These are phyloP conservation scores for Asclepias syriaca DNA, from an alignment of 257 asterid genomes.

Conservation along the genomic window DNA sequence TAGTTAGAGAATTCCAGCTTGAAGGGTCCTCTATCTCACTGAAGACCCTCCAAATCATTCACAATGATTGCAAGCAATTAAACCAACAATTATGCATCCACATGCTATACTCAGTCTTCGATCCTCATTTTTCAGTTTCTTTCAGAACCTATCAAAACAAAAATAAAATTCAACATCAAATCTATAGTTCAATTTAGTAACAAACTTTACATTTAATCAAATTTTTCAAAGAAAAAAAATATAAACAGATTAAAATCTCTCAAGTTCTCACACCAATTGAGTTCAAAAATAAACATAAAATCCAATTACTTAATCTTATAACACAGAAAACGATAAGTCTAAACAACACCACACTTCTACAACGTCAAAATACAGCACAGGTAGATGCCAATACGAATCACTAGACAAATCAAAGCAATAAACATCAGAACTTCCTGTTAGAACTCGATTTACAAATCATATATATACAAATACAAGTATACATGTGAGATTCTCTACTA, in stretches of 20 bases:
- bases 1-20: constrained; percentile 8
- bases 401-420: constrained; percentile 3
- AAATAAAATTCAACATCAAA: constrained; percentile 12
- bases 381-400: neutral
- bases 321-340: neutral
- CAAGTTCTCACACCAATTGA: neutral
- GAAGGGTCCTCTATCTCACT: constrained; percentile 34
- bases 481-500: neutral
- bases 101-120: constrained; percentile 8
- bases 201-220: too few species aligned
- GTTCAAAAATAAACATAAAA: neutral
- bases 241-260: neutral
- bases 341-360: neutral
- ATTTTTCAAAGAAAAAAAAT: too few species aligned
- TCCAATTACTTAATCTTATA: neutral
- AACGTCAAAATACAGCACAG: neutral
- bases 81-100: constrained; percentile 11
- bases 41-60: constrained; percentile 25
- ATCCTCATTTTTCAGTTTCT: constrained; percentile 9
- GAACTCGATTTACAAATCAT: neutral
- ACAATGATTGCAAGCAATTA: constrained; percentile 6
- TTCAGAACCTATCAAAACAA: constrained; percentile 13
- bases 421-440: neutral
- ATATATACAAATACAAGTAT: neutral
- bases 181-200: neutral